phyloP scores from a whole-genome alignment of 1,139 yeast species.

The Protomyces lactucae-debilis region DNA sequence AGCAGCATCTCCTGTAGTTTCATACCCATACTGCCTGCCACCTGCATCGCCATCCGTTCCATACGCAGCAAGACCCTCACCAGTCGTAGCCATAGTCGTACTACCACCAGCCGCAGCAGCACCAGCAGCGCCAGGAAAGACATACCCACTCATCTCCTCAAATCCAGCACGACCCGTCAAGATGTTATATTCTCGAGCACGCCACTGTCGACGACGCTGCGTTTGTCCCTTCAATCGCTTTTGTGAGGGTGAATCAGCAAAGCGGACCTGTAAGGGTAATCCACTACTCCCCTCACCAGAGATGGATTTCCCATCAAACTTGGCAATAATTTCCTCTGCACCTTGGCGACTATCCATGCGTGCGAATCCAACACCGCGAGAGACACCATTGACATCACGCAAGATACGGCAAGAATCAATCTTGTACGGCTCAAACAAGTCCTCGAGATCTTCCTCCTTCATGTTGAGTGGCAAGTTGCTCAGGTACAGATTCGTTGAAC shows the following conservation, averaged over 20 bases:
- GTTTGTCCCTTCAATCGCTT: conserved; percentile 33
- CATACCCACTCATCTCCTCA: not conserved
- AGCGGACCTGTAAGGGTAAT: conserved; percentile 35
- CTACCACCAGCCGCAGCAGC: not conserved
- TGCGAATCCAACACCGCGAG: conserved; percentile 36
- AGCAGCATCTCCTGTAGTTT: not conserved
- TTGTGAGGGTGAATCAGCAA: conserved; percentile 32
- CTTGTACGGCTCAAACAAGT: conserved; percentile 31
- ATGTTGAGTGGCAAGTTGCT: conserved; percentile 34
- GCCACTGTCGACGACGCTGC: conserved; percentile 33
- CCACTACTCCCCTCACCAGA: conserved; percentile 27
- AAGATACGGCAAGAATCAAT: conserved; percentile 34
- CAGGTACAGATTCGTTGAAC: conserved; percentile 34
- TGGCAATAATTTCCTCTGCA: conserved; percentile 33
- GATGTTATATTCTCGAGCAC: conserved; percentile 35
- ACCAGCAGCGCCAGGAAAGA: not conserved
- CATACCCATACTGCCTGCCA: not conserved
- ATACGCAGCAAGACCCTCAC: not conserved
- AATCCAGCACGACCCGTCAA: conserved; percentile 10
- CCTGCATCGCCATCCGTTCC: not conserved
- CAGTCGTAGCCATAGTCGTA: not conserved
- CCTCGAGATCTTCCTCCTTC: conserved; percentile 33
- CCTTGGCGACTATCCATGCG: conserved; percentile 32
- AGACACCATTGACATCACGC: conserved; percentile 32
- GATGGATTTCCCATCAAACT: conserved; percentile 32